A percentile compares a stretch with the other conserved stretches of the same genome.
These are phyloP conservation scores for Suhomyces taliae DNA, from an alignment of 1,139 yeast species.

Conservation along the genomic window DNA sequence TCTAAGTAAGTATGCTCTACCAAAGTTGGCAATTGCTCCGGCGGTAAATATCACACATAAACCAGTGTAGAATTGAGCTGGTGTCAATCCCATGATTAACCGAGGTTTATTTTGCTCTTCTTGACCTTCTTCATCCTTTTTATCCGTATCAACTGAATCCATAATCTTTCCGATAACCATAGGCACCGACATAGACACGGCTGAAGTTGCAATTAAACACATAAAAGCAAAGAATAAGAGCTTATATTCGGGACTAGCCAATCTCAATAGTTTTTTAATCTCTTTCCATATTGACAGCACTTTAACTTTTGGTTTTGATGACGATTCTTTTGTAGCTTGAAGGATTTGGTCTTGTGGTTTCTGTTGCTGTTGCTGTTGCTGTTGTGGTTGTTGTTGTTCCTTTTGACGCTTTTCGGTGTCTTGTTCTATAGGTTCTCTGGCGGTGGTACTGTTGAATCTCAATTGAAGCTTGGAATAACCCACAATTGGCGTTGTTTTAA, in stretches of 20 bases:
- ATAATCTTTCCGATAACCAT: constrained; percentile 74
- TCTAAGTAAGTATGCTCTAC: constrained; percentile 71
- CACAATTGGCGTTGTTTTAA: not conserved
- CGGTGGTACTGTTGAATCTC: not conserved
- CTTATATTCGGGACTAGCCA: constrained; percentile 42
- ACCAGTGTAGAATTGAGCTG: constrained; percentile 34
- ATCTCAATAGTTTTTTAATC: constrained; percentile 20
- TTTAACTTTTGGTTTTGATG: constrained; percentile 1
- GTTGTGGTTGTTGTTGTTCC: too few species aligned
- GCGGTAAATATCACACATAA: constrained; percentile 53
- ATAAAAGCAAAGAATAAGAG: constrained; percentile 51
- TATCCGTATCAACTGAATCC: constrained; percentile 26
- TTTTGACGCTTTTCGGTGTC: not conserved
- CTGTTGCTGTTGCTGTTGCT: too few species aligned
- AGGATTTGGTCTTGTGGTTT: not conserved
- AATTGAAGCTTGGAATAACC: not conserved
- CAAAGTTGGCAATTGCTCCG: constrained; percentile 79
- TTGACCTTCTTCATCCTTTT: not conserved
- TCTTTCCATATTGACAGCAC: constrained; percentile 4
- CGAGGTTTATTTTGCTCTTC: not conserved
- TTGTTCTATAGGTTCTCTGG: not conserved
- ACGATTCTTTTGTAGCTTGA: not conserved
- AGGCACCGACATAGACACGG: constrained; percentile 67
- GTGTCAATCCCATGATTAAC: constrained; percentile 35
- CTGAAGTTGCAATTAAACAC: constrained; percentile 56